These are phyloP conservation scores for Ascochyta clinopodiicola DNA, from an alignment of 2,329 filamentous ascomycete genomes.

Conservation along the genomic window DNA sequence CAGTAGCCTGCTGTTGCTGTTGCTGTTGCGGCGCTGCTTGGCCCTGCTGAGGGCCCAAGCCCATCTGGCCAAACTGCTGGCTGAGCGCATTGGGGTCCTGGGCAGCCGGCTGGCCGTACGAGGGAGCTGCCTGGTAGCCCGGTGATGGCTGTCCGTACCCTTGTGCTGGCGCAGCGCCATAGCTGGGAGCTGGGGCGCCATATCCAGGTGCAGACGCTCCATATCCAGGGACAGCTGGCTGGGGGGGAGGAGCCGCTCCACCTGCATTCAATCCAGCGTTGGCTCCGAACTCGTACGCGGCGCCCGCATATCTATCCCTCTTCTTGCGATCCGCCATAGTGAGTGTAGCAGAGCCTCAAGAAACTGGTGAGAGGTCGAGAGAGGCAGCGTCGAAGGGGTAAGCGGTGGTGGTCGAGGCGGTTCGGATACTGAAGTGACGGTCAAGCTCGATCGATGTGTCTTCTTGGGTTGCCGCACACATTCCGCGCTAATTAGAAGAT, in stretches of 20 bases:
- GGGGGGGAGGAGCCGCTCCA: constrained; percentile 51
- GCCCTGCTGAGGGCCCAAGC: constrained; percentile 62
- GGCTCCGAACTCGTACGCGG: constrained; percentile 93
- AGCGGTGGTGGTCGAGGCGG: constrained; percentile 20
- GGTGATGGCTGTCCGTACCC: constrained; percentile 33
- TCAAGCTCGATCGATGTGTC: constrained; percentile 41
- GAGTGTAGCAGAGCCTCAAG: constrained; percentile 22
- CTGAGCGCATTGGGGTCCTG: constrained; percentile 71
- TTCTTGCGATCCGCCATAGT: constrained; percentile 66
- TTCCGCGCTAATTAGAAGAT: constrained; percentile 32
- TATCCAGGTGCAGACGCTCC: constrained; percentile 44
- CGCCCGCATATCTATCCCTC: constrained; percentile 92
- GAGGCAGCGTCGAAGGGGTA: constrained; percentile 16
- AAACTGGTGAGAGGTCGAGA: constrained; percentile 15
- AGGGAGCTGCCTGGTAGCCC: constrained; percentile 51
- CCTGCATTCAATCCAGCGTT: constrained; percentile 68
- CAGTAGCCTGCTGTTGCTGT: constrained; percentile 39
- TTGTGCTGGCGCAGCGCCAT: constrained; percentile 48
- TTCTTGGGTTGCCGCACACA: constrained; percentile 42
- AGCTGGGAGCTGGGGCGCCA: constrained; percentile 41
- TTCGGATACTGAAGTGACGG: constrained; percentile 31
- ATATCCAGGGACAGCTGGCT: constrained; percentile 18
- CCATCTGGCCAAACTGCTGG: constrained; percentile 82
- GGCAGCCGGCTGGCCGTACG: constrained; percentile 52
- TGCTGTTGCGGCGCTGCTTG: constrained; percentile 40